Evolutionary conservation across 768 basidiomycete species (phyloP).

Genomic region (Postia placenta): DNA sequence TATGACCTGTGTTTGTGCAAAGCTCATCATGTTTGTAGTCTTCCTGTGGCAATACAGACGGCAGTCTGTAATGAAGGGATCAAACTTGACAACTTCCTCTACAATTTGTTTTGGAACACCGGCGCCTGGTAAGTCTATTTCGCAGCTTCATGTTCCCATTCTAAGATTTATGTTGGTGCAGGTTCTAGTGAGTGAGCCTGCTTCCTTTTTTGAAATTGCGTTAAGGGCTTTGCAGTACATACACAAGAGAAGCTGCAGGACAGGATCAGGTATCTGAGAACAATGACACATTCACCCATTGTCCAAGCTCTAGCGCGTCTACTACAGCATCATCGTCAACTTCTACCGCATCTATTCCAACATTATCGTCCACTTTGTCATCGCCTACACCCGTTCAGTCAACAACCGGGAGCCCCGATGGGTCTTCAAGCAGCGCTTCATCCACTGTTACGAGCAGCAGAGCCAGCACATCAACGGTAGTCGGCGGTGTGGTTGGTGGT

Average conservation of each 20-base stretch:
- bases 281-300: background rate
- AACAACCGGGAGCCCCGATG: background rate
- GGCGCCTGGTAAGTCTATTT: constrained; percentile 1
- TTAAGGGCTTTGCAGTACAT: background rate
- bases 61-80: background rate
- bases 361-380: background rate
- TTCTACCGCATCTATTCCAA: background rate
- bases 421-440: background rate
- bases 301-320: background rate
- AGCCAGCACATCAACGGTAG: background rate
- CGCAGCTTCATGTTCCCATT: background rate
- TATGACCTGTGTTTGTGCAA: no score
- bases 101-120: constrained; percentile 1
- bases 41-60: background rate
- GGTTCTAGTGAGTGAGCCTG: background rate
- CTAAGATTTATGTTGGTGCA: background rate
- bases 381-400: background rate
- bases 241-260: background rate
- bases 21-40: background rate
- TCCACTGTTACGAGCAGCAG: background rate
- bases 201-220: background rate
- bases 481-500: background rate
- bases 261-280: background rate
- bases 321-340: background rate
- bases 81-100: constrained; percentile 1